Base-by-base conservation (phyloP, 1,284 basidiomycete species). In the Apiotrichum gamsii region DNA sequence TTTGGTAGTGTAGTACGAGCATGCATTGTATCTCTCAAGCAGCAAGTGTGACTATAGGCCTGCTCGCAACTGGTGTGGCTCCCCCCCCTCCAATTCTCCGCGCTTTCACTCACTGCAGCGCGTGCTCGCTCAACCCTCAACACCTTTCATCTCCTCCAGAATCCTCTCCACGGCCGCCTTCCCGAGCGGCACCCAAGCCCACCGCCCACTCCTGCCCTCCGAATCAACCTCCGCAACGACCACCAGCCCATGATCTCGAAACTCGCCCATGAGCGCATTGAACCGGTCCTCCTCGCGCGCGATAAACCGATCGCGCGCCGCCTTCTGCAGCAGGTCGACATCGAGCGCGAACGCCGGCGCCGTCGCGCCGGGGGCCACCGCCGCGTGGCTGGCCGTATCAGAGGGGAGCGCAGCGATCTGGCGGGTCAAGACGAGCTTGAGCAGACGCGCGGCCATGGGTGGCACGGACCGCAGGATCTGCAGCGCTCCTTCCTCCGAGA, bases 391-490 rank as follows among this genome's bases (percentile, higher is more conserved):
- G n/a, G 33, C 61, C 5, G 62, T 42, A 18, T 66, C 62, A 2
- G 62, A 59, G 6, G 78, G 78, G 29, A 83, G 77, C 16, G 75
- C 73, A 36, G 77, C 80, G 16, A 89, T 71, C 64, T 90, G 87
- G 46, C 74, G 77, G 30, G 72, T 73, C 0, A 80, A 82, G 33
- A 93, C 77, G 11, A 89, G 74, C 21, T 74, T 72, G 69, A 90
- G 88, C 8, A 91, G 70, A 60, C 83, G 83, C 65, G 84, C 83
- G 1, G 91, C 88, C 60, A 88, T 90, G 45, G 83, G 80, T 1
- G 89, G 90, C 11, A 95, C 89, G 1, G 84, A 84, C 16, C 83
- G 82, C 8, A 95, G 77, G 49, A 94, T 84, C 57, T 93, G 89
- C 29, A 81, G 69, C 2, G 87, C 86, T 0, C 87, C 88, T 30